Evolutionary conservation across 2,329 filamentous ascomycete genomes (phyloP).

Genomic region (Alternaria tenuissima): DNA sequence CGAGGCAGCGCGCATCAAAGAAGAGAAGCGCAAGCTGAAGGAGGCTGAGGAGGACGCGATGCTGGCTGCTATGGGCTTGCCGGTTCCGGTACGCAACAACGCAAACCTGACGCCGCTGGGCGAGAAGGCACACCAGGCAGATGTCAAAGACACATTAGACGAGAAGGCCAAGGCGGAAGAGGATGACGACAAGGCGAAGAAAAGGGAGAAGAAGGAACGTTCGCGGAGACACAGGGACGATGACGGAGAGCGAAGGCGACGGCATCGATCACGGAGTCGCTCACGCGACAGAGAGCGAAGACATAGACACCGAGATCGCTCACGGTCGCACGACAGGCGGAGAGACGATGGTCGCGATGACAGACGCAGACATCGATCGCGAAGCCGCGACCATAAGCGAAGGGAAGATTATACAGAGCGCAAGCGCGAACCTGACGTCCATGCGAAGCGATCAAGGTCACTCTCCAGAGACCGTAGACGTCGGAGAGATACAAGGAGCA

Average conservation of each 20-base stretch:
- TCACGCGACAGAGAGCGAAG: conserved; percentile 40
- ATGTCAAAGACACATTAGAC: conserved; percentile 64
- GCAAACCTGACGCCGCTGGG: conserved; percentile 69
- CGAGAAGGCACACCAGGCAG: conserved; percentile 58
- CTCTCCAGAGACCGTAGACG: conserved; percentile 26
- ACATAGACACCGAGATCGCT: conserved; percentile 40
- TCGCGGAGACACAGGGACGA: conserved; percentile 38
- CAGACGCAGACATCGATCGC: conserved; percentile 39
- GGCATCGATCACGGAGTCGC: conserved; percentile 38
- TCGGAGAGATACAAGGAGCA: conserved; percentile 27
- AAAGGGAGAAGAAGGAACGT: conserved; percentile 33
- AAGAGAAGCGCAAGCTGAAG: conserved; percentile 83
- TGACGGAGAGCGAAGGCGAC: conserved; percentile 32
- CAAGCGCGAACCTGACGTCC: conserved; percentile 29
- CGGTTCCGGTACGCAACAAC: conserved; percentile 72
- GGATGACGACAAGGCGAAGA: conserved; percentile 27
- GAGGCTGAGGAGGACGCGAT: conserved; percentile 94
- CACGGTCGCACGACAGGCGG: conserved; percentile 39
- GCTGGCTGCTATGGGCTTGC: conserved; percentile 80
- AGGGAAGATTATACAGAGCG: conserved; percentile 36
- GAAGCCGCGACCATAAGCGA: conserved; percentile 39
- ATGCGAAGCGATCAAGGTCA: conserved; percentile 41
- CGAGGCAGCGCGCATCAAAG: conserved; percentile 63
- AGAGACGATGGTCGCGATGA: conserved; percentile 42
- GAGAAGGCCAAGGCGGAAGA: conserved; percentile 55